These are phyloP conservation scores for Dictyostelium intermedium DNA, from an alignment of 78 protist genomes.

Conservation along the genomic window DNA sequence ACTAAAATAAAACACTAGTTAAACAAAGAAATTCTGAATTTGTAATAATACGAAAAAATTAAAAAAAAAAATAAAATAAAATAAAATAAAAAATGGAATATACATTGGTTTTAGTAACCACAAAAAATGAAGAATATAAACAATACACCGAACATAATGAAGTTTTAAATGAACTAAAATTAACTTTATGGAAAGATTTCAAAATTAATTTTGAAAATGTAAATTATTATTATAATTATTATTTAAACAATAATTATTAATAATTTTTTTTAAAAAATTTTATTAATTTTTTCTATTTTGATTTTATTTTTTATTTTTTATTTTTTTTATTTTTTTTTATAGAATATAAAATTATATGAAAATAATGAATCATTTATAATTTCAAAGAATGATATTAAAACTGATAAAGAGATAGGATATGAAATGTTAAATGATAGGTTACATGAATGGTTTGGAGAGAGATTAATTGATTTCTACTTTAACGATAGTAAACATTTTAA, in stretches of 20 bases:
- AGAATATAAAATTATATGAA: background rate
- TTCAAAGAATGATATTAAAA: background rate
- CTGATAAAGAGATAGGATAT: background rate
- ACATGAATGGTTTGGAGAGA: background rate
- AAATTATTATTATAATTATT: background rate
- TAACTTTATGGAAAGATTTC: background rate
- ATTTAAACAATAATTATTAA: no score
- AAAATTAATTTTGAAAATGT: background rate
- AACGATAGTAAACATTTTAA: background rate
- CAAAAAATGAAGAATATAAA: background rate
- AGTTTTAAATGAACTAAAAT: background rate
- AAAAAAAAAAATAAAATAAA: background rate
- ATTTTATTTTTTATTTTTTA: background rate
- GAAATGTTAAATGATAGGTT: background rate
- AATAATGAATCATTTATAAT: background rate
- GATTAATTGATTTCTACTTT: slow-evolving; percentile 2
- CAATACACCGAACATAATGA: background rate
- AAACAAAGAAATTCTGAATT: background rate
- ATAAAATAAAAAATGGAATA: background rate
- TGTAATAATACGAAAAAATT: background rate
- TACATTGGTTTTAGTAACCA: background rate
- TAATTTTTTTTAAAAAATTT: no score
- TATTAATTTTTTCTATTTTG: no score
- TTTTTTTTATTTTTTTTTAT: background rate
- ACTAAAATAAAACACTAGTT: background rate